Evolutionary conservation across 176 grass and related monocot species (phyloP).

Genomic region (maize (Zea mays)): Zm-B73-REFERENCE-NAM-5.0 NC_050096.1:155035501-155036000

Average conservation of each 20-base stretch:
- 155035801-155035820: conserved; percentile 11
- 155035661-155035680: conserved; percentile 12
- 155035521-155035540: conserved; percentile 68
- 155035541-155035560: conserved; percentile 67
- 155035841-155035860: conserved; percentile 31
- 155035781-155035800: conserved; percentile 27
- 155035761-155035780: conserved; percentile 42
- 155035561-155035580: conserved; percentile 66
- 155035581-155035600: conserved; percentile 81
- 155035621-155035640: not conserved
- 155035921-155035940: too few relatives aligned
- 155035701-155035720: conserved; percentile 31
- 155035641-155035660: conserved; percentile 26
- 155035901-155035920: not conserved
- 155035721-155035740: conserved; percentile 35
- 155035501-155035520: conserved; percentile 71
- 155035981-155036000: not conserved
- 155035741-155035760: not conserved
- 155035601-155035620: conserved; percentile 48
- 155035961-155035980: not conserved
- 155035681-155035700: conserved; percentile 18
- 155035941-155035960: not conserved
- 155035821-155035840: conserved; percentile 25
- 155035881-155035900: not conserved
- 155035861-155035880: not conserved